Evolutionary conservation across 2,329 filamentous ascomycete genomes (phyloP), one percentile per base, ranked within the genome.

Genomic region (Aspergillus bombycis): DNA sequence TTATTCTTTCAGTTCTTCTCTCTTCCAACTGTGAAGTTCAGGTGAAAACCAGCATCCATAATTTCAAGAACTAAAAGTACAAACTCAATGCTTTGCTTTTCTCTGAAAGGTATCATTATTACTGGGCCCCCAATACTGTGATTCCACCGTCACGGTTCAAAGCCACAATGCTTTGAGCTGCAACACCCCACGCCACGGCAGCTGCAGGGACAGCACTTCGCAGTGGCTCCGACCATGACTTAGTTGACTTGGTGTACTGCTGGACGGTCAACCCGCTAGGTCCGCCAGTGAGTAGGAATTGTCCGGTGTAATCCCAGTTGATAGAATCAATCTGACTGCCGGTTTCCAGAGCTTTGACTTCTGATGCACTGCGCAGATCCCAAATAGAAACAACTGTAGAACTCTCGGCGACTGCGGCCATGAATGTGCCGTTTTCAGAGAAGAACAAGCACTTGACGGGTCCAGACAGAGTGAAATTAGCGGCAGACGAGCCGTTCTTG

Each of bases 371-470:
- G 71, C 95, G 90, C 65, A 99, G 84, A 78, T 98, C 94, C 84
- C 96, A 98, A 60, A 98, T 88, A 11, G 91, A 91, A 43, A 97
- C 89, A 28, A 85, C 89, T 26, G 88, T 91, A 68, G 93, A 91
- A 34, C 88, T 89, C 77, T 93, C 89, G 63, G 90, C 88, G 9
- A 90, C 89, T 6, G 93, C 91, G 1, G 94, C 94, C 67, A 99
- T 89, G 92, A 94, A 98, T 72, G 92, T 97, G 28, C 95, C 95
- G 71, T 99, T 99, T 78, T 99, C 95, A 0, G 94, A 97, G 80
- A 99, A 99, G 63, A 86, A 85, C 46, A 99, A 81, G 12, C 88
- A 87, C 71, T 91, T 88, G 3, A 97, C 85, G 0, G 93, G 88
- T 0, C 88, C 88, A 28, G 78, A 75, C 64, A 83, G 78, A 9